Evolutionary conservation across 2,329 filamentous ascomycete species (phyloP), one percentile per base, ranked within the genome.

Genomic region (Calonectria crousiana): DNA sequence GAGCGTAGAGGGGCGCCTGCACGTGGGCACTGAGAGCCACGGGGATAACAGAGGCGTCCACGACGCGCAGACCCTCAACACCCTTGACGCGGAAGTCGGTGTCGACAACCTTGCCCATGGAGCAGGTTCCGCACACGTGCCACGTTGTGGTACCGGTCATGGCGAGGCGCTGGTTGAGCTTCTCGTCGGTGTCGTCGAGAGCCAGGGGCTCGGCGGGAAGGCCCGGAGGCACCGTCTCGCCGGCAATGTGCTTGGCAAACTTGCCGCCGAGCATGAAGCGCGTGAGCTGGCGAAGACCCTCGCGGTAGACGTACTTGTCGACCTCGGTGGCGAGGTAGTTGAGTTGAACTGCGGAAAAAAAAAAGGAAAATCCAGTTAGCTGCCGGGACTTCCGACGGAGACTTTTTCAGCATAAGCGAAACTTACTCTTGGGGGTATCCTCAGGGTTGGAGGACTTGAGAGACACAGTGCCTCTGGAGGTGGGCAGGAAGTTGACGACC

Each of bases 71-170:
- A 6, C 78, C 76, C 56, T 80, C 69, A 4, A 80, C 74, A 1
- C 90, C 90, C 18, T 86, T 82, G 1, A 92, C 90, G 6, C 87
- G 84, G 79, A 92, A 91, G 69, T 88, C 84, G 0, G 84, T 85
- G 78, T 92, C 89, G n/a, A 92, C 81, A 0, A 92, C 90, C 4
- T 85, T 84, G 2, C 91, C 90, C 78, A 92, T 92, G 0, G 89
- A 85, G 67, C 86, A 89, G 0, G 89, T 90, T 66, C 88, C 88
- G 0, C 86, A 88, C 1, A 88, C 87, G 79, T 92, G 90, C 78
- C 80, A 82, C 75, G 92, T 90, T 0, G 89, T 88, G 83, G 87
- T 69, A 6, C 75, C 56, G 1, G 78, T 72, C 70, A 73, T 60
- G 4, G 78, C 78, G 13, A 81, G 6, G 20, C 80, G 74, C 20